A percentile compares a stretch with the other conserved stretches of the same genome.
phyloP scores from a whole-genome alignment of 2,329 filamentous ascomycete species.

The Penicillium sp. region DNA sequence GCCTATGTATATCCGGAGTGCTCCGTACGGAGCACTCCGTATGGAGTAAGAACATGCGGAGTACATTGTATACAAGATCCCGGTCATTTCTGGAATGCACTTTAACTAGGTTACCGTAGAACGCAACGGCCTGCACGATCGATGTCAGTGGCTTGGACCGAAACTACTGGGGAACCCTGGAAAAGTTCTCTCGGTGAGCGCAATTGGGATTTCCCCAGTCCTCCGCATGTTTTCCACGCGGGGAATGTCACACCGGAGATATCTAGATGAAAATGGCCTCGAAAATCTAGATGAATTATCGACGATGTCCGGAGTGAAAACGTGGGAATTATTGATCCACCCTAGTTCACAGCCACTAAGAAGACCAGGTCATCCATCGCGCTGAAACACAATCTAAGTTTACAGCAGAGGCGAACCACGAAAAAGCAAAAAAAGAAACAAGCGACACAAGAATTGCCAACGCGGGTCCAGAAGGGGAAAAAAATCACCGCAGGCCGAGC shows the following conservation, averaged over 20 bases:
- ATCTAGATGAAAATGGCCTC: neutral
- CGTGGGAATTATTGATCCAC: neutral
- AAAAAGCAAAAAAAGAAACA: neutral
- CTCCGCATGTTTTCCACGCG: constrained; percentile 7
- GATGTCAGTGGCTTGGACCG: constrained; percentile 6
- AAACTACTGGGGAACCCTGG: neutral
- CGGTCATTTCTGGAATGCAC: too few relatives aligned
- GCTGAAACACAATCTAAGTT: neutral
- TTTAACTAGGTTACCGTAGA: neutral
- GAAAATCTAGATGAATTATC: neutral
- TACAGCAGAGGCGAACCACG: neutral
- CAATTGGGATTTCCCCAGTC: constrained; percentile 1
- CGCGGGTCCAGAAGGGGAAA: neutral
- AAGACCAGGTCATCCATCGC: neutral
- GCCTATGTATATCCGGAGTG: neutral
- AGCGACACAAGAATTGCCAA: neutral
- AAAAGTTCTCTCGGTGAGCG: neutral
- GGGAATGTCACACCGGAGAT: neutral
- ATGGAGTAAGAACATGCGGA: neutral
- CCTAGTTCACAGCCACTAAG: neutral
- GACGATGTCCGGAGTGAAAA: neutral
- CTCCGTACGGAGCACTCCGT: too few relatives aligned
- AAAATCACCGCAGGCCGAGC: constrained; percentile 1
- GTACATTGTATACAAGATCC: too few relatives aligned
- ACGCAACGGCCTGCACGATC: neutral